Evolutionary conservation across 2,329 filamentous ascomycete species (phyloP), one percentile per base, ranked within the genome.

Genomic region (Coniochaeta sp.): DNA sequence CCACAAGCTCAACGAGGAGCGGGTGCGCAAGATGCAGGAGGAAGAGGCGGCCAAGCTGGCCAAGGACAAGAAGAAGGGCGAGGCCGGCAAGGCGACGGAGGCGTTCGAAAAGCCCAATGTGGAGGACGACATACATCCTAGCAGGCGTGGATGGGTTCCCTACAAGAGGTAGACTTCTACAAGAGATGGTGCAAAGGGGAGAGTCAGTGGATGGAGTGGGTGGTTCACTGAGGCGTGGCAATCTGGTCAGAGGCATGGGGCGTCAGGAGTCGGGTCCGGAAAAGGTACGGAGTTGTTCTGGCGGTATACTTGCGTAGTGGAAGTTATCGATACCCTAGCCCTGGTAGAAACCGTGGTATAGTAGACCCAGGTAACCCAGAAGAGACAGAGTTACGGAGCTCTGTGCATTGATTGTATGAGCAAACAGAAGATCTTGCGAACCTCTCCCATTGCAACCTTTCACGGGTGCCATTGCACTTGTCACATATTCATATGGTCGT

Each of bases 1-100:
- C 72, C 75, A 80, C 62, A 92, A 91, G 71, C 78, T 96, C 48
- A 81, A 89, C 59, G 89, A 87, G 62, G 76, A 81, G 67, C 72
- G 79, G 38, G 63, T 67, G 45, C 71, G 76, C 58, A 67, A 77
- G 31, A 72, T 76, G 28, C 67, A 74, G 58, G 63, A 64, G 54
- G 67, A 71, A 61, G 70, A 71, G 53, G 71, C 62, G 52, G 59
- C 58, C n/a, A 77, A 66, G 62, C 56, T 49, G 51, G 67, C 60
- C 38, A 60, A 59, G 56, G 63, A 58, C 16, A 73, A 71, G 64
- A 64, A 60, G 50, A 60, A 59, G 56, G 63, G 57, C 63, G 64
- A 60, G 51, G 22, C 13, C 26, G 28, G 6, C 51, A 55, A 55
- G 40, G 61, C 51, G 26, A 28, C 57, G 47, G 55, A 62, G 54